These are phyloP conservation scores for Sugiyamaella floridensis DNA, from an alignment of 805 yeast species.

Conservation along the genomic window DNA sequence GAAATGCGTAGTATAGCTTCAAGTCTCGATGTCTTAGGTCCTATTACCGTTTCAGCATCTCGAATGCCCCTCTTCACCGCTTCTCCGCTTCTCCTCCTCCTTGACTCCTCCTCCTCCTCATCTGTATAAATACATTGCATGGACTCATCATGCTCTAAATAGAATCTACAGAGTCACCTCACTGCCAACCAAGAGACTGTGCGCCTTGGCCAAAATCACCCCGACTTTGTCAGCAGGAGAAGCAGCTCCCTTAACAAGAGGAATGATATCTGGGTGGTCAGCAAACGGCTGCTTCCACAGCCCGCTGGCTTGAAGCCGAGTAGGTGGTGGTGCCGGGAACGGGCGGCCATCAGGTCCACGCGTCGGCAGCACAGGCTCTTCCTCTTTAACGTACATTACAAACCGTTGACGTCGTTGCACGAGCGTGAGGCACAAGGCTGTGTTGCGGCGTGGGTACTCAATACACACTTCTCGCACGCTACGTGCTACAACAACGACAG, in stretches of 20 bases:
- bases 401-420: conserved; percentile 18
- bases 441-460: conserved; percentile 4
- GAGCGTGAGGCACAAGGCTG: conserved; percentile 10
- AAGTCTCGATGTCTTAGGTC: too few relatives aligned
- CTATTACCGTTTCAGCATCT: too few relatives aligned
- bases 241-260: conserved; percentile 21
- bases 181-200: neutral
- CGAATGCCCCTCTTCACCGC: too few relatives aligned
- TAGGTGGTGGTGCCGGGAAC: neutral
- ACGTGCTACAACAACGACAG: conserved; percentile 22
- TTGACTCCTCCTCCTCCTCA: too few relatives aligned
- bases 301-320: neutral
- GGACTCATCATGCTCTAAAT: neutral
- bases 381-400: conserved; percentile 15
- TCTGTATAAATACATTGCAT: neutral
- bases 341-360: neutral
- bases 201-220: conserved; percentile 1
- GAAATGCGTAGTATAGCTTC: too few relatives aligned
- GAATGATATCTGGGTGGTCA: conserved; percentile 15
- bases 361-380: neutral
- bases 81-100: too few relatives aligned
- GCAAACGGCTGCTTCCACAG: conserved; percentile 9
- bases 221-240: conserved; percentile 17
- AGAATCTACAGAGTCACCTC: neutral
- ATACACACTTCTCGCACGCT: conserved; percentile 16